A percentile compares a stretch with the other conserved stretches of the same genome.
phyloP scores from a whole-genome alignment of 305 asterid species.

The Stenogyne calaminthoides region DNA sequence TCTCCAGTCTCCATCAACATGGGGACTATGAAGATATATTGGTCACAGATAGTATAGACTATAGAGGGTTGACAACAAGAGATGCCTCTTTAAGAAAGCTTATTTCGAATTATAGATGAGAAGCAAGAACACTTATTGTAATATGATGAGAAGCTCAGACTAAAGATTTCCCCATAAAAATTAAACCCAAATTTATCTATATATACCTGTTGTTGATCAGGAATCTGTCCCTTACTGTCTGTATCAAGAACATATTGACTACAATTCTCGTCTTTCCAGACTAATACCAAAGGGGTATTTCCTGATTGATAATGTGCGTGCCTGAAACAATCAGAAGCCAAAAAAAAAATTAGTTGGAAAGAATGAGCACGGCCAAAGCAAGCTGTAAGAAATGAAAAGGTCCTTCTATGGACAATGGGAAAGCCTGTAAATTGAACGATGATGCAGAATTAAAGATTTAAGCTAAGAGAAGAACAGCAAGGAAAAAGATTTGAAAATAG shows the following conservation, averaged over 20 bases:
- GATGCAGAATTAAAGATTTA: neutral
- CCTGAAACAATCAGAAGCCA: conserved; percentile 45
- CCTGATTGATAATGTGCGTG: conserved; percentile 95
- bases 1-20: neutral
- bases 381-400: neutral
- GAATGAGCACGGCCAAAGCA: neutral
- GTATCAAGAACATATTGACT: conserved; percentile 92
- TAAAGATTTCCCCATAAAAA: neutral
- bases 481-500: conserved; percentile 3
- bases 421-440: conserved; percentile 3
- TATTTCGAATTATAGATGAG: neutral
- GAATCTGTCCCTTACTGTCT: conserved; percentile 80
- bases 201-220: conserved; percentile 82
- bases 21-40: conserved; percentile 1
- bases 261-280: conserved; percentile 93
- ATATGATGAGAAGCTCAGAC: conserved; percentile 1
- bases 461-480: neutral
- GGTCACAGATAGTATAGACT: neutral
- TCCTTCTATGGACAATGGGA: neutral
- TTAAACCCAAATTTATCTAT: conserved; percentile 16
- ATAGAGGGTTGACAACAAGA: neutral
- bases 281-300: conserved; percentile 82
- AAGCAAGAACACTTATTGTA: neutral
- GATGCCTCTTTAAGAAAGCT: neutral
- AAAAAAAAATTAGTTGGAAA: neutral